phyloP scores from a whole-genome alignment of 768 basidiomycete species.

The Trametes gibbosa region DNA sequence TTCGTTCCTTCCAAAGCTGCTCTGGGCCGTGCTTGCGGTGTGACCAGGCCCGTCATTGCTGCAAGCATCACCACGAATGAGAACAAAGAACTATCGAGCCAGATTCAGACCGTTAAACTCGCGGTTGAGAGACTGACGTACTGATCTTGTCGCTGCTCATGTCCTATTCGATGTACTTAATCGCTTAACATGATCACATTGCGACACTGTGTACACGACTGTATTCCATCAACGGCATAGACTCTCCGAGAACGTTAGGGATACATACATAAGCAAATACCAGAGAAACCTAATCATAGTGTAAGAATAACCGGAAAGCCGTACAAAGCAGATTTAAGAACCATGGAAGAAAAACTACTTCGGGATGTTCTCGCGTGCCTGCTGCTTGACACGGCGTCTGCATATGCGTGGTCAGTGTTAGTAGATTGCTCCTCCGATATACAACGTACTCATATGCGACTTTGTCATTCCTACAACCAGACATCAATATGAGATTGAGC shows the following conservation, averaged over 20 bases:
- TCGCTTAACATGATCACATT: not conserved
- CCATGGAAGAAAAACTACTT: slow-evolving; percentile 46
- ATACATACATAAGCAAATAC: not conserved
- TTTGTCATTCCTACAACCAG: slow-evolving; percentile 78
- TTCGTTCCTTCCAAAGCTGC: slow-evolving; percentile 96
- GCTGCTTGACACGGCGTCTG: slow-evolving; percentile 77
- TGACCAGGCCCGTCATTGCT: slow-evolving; percentile 91
- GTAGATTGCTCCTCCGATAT: not conserved
- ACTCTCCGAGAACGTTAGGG: not conserved
- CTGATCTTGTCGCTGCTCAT: slow-evolving; percentile 23
- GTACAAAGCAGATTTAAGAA: slow-evolving; percentile 1
- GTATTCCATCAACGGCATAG: not conserved
- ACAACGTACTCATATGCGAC: slow-evolving; percentile 83
- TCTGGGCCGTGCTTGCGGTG: slow-evolving; percentile 93
- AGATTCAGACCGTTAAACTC: slow-evolving; percentile 84
- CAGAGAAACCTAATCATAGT: slow-evolving; percentile 2
- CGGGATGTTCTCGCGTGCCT: slow-evolving; percentile 88
- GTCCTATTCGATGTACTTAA: not conserved
- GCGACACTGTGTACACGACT: not conserved
- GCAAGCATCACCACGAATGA: slow-evolving; percentile 97
- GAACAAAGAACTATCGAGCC: slow-evolving; percentile 83
- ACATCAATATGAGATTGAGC: not conserved
- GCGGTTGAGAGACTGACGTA: slow-evolving; percentile 70
- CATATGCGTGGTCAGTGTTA: not conserved
- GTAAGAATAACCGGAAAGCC: slow-evolving; percentile 16